These are phyloP conservation scores for Zymoseptoria pseudotritici DNA, from an alignment of 2,329 filamentous ascomycete genomes.

Conservation along the genomic window DNA sequence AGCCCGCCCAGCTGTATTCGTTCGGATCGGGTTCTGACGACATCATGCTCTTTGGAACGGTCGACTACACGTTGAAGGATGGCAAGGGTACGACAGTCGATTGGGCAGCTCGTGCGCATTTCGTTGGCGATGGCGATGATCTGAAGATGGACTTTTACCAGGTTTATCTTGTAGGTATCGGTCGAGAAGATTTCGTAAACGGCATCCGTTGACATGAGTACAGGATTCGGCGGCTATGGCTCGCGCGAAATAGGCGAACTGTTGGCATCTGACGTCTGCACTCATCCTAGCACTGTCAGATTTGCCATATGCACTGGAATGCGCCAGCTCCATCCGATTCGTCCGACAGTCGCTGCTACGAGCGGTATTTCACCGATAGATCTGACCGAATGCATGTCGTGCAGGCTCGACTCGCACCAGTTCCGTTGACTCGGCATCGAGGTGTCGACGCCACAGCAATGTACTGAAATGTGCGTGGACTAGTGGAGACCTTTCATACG, in stretches of 20 bases:
- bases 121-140: slow-evolving; percentile 45
- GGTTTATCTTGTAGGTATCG: slow-evolving; percentile 45
- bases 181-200: neutral
- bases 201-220: neutral
- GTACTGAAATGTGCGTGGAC: slow-evolving; percentile 34
- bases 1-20: slow-evolving; percentile 43
- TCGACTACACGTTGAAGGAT: slow-evolving; percentile 47
- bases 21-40: slow-evolving; percentile 42
- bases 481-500: too few relatives aligned
- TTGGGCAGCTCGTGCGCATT: slow-evolving; percentile 49
- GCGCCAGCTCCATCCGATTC: neutral
- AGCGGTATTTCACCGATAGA: too few relatives aligned
- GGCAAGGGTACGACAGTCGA: slow-evolving; percentile 41
- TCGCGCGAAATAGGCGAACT: slow-evolving; percentile 12
- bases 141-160: slow-evolving; percentile 50
- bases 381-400: too few relatives aligned
- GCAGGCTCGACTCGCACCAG: too few relatives aligned
- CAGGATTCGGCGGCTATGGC: slow-evolving; percentile 23
- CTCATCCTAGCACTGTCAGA: too few relatives aligned
- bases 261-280: too few relatives aligned
- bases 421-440: neutral
- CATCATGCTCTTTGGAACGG: slow-evolving; percentile 49
- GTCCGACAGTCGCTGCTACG: neutral
- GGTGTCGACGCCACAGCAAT: neutral
- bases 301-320: too few relatives aligned